phyloP scores from a whole-genome alignment of 1,139 yeast species.

The Saccharomyces hybrid region DNA sequence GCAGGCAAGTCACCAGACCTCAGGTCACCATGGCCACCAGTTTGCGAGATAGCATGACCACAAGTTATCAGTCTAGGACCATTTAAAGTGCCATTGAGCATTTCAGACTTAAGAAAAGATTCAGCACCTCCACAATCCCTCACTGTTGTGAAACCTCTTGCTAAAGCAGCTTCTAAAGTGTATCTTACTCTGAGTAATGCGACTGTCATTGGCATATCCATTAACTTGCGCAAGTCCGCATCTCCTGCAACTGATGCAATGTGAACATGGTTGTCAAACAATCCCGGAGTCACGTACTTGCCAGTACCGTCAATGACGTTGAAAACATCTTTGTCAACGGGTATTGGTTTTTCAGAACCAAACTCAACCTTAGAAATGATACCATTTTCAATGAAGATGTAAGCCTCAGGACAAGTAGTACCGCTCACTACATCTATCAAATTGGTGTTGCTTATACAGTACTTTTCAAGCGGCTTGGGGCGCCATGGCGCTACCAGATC shows the following conservation, averaged over 20 bases:
- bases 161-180: constrained; percentile 4
- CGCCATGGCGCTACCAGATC: neutral
- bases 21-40: constrained; percentile 11
- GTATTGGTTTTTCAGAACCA: neutral
- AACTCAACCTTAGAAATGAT: neutral
- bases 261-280: constrained; percentile 6
- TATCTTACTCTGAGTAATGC: constrained; percentile 4
- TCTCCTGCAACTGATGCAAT: constrained; percentile 6
- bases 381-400: neutral
- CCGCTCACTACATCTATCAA: neutral
- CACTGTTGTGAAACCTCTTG: constrained; percentile 4
- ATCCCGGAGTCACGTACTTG: constrained; percentile 5
- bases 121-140: constrained; percentile 3
- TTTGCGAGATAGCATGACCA: constrained; percentile 11
- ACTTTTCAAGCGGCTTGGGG: neutral
- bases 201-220: constrained; percentile 5
- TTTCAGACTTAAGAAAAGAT: neutral
- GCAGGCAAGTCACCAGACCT: constrained; percentile 7
- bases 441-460: neutral
- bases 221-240: constrained; percentile 1
- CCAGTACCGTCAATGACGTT: constrained; percentile 2
- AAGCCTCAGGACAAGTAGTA: neutral
- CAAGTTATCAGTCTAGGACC: constrained; percentile 10
- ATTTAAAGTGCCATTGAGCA: neutral
- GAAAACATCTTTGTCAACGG: neutral